These are phyloP conservation scores for Candida bentonensis DNA, from an alignment of 805 yeast species.

Conservation along the genomic window DNA sequence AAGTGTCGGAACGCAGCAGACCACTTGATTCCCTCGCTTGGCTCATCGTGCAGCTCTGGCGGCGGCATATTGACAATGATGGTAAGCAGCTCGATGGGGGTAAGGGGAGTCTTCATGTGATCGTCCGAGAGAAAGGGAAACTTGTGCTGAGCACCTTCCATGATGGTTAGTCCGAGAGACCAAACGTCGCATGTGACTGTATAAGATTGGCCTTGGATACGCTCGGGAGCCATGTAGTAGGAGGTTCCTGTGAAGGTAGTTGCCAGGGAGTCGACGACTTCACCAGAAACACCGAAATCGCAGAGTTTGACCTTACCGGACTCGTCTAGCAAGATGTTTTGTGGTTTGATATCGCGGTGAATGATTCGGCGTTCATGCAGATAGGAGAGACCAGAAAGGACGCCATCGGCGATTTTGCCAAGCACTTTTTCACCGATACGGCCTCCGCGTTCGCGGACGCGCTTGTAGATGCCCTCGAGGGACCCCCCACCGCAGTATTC, in stretches of 20 bases:
- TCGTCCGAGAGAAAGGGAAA: constrained; percentile 61
- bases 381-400: constrained; percentile 72
- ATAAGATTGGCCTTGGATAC: constrained; percentile 91
- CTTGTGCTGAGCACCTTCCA: constrained; percentile 86
- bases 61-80: constrained; percentile 64
- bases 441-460: constrained; percentile 59
- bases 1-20: constrained; percentile 70
- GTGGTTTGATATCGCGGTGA: constrained; percentile 94
- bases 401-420: constrained; percentile 81
- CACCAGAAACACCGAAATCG: constrained; percentile 97
- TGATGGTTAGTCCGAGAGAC: constrained; percentile 83
- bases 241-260: constrained; percentile 96
- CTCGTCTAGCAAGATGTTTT: constrained; percentile 65
- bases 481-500: constrained; percentile 94
- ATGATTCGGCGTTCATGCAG: constrained; percentile 78
- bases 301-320: constrained; percentile 81
- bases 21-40: constrained; percentile 67
- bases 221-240: constrained; percentile 96
- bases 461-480: constrained; percentile 78
- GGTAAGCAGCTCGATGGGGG: constrained; percentile 76
- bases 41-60: constrained; percentile 68
- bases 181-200: constrained; percentile 93
- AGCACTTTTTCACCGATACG: constrained; percentile 85
- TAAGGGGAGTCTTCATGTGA: constrained; percentile 34
- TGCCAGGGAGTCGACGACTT: constrained; percentile 87